Base-by-base conservation (phyloP, 441 rosid genomes). In the Cnidoscolus chayamansa region DNA sequence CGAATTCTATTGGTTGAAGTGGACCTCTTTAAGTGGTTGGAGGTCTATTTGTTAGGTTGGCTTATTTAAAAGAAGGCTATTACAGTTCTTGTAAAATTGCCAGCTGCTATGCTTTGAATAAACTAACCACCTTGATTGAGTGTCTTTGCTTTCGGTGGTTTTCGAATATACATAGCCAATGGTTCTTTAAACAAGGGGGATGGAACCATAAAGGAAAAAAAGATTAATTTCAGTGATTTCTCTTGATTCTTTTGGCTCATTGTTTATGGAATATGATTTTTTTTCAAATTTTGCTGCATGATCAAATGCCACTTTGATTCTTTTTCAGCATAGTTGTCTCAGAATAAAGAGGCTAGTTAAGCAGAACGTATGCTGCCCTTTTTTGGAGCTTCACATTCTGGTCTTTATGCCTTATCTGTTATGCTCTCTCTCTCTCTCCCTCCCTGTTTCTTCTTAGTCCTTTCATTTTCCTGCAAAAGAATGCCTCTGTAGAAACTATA, bases 101-200 rank as follows among this genome's bases (percentile, higher is more conserved):
- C 19, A 49, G 54, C 68, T 72, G 61, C 69, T 72, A 72, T 40
- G 47, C 48, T 72, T 51, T 25, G 40, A 70, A 55, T 63, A 63
- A 13, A 45, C 55, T 45, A 45, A n/a, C 5, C 20, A 15, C 9
- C 63, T 65, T 55, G 31, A 16, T 55, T 31, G 30, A 17, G 31
- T 15, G 20, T 49, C 11, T 17, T 47, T 12, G 35, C 19, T 49
- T 40, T 63, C 35, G n/a, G 55, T 8, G 11, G 19, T 65, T n/a
- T 25, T n/a, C 57, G 40, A 2, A 35, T 4, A 4, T 35, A 35
- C n/a, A 12, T 51, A 35, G 10, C 15, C 48, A 31, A 37, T 32
- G 17, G 3, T 53, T 51, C 19, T 35, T 60, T 32, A 20, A 25
- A 25, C 25, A 25, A 51, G 48, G 4, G 25, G 40, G 15, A 31